Base-by-base conservation (phyloP, 345 rosid species). In the Camelina hispida region DNA sequence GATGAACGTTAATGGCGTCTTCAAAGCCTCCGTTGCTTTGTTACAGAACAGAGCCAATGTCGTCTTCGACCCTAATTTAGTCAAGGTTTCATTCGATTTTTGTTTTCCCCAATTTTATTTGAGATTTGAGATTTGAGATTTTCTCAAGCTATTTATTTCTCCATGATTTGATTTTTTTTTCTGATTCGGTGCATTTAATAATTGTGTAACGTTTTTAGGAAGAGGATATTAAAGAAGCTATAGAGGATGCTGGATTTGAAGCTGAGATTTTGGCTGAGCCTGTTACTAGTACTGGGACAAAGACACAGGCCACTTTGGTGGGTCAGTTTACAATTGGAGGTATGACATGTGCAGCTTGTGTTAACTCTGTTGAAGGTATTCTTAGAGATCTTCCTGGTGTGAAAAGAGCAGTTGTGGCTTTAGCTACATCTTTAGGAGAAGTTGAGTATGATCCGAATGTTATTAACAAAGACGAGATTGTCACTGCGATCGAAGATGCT, bases 191-290 rank as follows among this genome's bases (percentile, higher is more conserved):
- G 71, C 70, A 77, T 69, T 71, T 77, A 35, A 65, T 16, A 6
- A 6, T 63, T 38, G 70, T 46, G 53, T 71, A 6, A 6, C 56
- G 15, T 64, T 64, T 87, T 68, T 84, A 96, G 99, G 97, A 86
- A 30, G 93, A 84, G 46, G 98, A 93, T 82, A 83, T 96, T 75
- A 89, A 82, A 84, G 84, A 81, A 71, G 98, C 99, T 69, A 91
- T 96, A 75, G 99, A 96, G 81, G 99, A 93, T 84, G 97, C 98
- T 3, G 99, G 99, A 43, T 96, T 96, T 79, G 98, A 91, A 72
- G 99, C 98, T 14, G 98, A 96, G 84, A 80, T 96, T 81, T 75
- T 96, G 71, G 59, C 82, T 17, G 94, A 90, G 81, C 83, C 89
- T 4, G 65, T 72, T 62, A 58, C 78, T 56, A 28, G 30, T 28